Evolutionary conservation across 2,329 filamentous ascomycete species (phyloP).

Genomic region (Claviceps humidiphila): DNA sequence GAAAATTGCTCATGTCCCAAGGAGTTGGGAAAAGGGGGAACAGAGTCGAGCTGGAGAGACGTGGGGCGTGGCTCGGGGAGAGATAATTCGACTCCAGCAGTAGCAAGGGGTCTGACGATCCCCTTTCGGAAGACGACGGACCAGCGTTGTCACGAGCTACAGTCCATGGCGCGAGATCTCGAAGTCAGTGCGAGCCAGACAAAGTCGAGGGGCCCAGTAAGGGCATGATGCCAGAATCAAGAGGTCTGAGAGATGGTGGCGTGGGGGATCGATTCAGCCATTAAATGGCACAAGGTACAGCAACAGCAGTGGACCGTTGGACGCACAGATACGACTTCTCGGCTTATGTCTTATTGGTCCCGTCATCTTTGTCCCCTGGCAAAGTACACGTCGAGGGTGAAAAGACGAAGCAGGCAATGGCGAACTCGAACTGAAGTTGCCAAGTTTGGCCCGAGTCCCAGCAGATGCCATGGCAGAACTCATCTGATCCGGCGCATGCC

Average conservation of each 20-base stretch:
- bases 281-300: background rate
- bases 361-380: too few species aligned
- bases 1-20: conserved; percentile 1
- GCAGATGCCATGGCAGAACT: too few species aligned
- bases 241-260: background rate
- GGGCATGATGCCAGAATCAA: background rate
- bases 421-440: too few species aligned
- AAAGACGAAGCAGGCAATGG: too few species aligned
- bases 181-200: background rate
- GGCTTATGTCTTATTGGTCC: too few species aligned
- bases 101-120: background rate
- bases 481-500: too few species aligned
- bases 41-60: background rate
- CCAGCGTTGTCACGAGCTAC: background rate
- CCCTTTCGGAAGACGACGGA: conserved; percentile 1
- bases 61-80: background rate
- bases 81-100: background rate
- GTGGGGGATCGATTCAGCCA: background rate
- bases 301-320: background rate
- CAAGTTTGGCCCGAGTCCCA: too few species aligned
- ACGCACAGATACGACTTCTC: background rate
- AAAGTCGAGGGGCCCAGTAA: too few species aligned
- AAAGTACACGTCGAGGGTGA: too few species aligned
- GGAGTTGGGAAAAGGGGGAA: background rate
- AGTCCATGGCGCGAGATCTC: background rate